A percentile compares a stretch with the other conserved stretches of the same genome.
phyloP scores from a whole-genome alignment of 1,284 basidiomycete species.

The Spongispora temasekensis region DNA sequence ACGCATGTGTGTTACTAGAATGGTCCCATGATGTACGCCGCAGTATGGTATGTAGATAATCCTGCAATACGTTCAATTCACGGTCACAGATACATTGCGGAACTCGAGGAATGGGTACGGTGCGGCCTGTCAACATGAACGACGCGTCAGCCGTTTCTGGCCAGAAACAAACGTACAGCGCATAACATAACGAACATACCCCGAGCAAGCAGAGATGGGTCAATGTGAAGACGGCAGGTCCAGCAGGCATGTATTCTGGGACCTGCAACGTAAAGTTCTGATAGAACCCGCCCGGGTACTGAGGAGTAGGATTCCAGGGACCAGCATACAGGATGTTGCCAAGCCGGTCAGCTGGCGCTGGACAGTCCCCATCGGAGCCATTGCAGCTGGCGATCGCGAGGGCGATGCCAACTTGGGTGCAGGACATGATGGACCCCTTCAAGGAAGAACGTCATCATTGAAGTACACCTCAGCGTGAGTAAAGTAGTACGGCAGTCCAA shows the following conservation, averaged over 20 bases:
- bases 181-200: slow-evolving; percentile 16
- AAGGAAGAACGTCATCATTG: neutral
- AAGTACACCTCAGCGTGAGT: neutral
- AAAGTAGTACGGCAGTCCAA: too few species aligned
- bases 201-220: slow-evolving; percentile 34
- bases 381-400: neutral
- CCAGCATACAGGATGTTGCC: neutral
- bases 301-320: neutral
- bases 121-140: slow-evolving; percentile 14
- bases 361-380: neutral
- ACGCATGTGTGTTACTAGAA: neutral
- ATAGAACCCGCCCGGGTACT: slow-evolving; percentile 20
- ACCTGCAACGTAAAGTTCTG: slow-evolving; percentile 34
- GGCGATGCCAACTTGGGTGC: neutral
- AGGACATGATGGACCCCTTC: neutral
- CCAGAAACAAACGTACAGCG: neutral
- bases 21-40: neutral
- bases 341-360: neutral
- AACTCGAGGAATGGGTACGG: slow-evolving; percentile 30
- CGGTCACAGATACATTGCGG: slow-evolving; percentile 22
- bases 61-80: neutral
- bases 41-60: neutral
- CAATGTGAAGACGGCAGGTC: slow-evolving; percentile 32
- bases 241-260: slow-evolving; percentile 1
- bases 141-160: neutral